Base-by-base conservation (phyloP, 1,139 yeast genomes). In the Geotrichum histeridarum region DNA sequence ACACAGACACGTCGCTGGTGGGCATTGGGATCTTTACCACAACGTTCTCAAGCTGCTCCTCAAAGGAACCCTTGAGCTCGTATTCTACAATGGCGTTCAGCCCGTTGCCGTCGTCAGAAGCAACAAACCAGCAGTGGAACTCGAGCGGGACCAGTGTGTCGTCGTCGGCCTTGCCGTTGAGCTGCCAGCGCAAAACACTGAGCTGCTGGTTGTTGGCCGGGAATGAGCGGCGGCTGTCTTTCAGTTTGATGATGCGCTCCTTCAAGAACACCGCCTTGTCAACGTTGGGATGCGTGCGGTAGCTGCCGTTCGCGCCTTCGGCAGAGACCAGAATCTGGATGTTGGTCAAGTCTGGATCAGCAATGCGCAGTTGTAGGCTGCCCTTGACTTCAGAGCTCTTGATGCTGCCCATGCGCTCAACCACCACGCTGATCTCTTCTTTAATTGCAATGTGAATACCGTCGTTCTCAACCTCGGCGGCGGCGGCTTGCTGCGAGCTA, bases 231-330 rank as follows among this genome's bases (percentile, higher is more conserved):
- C 79, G 68, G 54, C 82, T 75, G 67, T 90, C 95, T 67, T 86
- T 88, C 64, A 91, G 80, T 1, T 86, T 85, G 66, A 93, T 82
- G 43, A 79, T 72, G 59, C 79, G 77, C 33, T 76, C 70, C 27
- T 77, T 70, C 48, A 79, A 76, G 70, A 91, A 93, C 64, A 81
- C 72, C 49, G 75, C 75, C 67, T 88, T 84, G 73, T 93, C 97
- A 61, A 93, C 95, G 69, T 91, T 90, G 59, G 99, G 99, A 73
- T 93, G 97, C 32, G 98, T 89, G 71, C 91, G 91, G 76, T 82
- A 93, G 67, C 84, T 93, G 37, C 75, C 59, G 17, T 75, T 69
- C 44, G 75, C 72, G 52, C 75, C 76, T 47, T 71, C 77, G 42
- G 82, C 75, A 48, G 75, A 69, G 59, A 91, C 76, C 59, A 81